Percentiles rank a stretch among this genome's conserved stretches.
phyloP scores from a whole-genome alignment of 495 filamentous ascomycete species.

The Physcia stellaris region DNA sequence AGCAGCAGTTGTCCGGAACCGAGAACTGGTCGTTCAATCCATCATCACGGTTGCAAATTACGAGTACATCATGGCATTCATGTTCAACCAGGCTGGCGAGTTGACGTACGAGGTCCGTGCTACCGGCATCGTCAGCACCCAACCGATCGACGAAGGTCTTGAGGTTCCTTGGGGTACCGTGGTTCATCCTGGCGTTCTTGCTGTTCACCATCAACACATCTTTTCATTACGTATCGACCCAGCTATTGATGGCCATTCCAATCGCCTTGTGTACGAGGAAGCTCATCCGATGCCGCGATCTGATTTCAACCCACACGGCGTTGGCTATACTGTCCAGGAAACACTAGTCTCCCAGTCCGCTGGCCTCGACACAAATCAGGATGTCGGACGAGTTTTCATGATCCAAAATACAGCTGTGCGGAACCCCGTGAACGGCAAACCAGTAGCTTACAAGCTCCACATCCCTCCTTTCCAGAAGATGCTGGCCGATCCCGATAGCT shows the following conservation, averaged over 20 bases:
- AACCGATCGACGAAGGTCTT: constrained; percentile 61
- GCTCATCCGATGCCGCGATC: constrained; percentile 58
- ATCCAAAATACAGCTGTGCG: constrained; percentile 54
- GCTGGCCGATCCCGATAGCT: constrained; percentile 52
- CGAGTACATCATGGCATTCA: constrained; percentile 73
- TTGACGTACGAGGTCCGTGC: constrained; percentile 69
- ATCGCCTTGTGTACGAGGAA: constrained; percentile 59
- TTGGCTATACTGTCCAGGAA: constrained; percentile 56
- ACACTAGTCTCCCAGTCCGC: constrained; percentile 46
- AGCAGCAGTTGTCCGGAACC: constrained; percentile 44
- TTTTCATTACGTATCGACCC: constrained; percentile 83
- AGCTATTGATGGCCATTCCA: constrained; percentile 59
- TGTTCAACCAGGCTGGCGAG: constrained; percentile 77
- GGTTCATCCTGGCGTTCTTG: constrained; percentile 75
- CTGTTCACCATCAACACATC: constrained; percentile 73
- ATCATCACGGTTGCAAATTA: constrained; percentile 73
- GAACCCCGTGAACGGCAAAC: constrained; percentile 62
- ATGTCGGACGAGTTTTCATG: constrained; percentile 60
- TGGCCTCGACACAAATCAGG: constrained; percentile 48
- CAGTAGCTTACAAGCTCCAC: constrained; percentile 67
- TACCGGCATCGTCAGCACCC: constrained; percentile 74
- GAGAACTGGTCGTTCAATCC: constrained; percentile 55
- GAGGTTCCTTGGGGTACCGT: constrained; percentile 66
- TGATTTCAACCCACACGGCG: constrained; percentile 64
- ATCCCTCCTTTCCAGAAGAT: constrained; percentile 67